Conservation (phyloP, 192 early-diverging fungal species). For the Coemansia sp. region DNA sequence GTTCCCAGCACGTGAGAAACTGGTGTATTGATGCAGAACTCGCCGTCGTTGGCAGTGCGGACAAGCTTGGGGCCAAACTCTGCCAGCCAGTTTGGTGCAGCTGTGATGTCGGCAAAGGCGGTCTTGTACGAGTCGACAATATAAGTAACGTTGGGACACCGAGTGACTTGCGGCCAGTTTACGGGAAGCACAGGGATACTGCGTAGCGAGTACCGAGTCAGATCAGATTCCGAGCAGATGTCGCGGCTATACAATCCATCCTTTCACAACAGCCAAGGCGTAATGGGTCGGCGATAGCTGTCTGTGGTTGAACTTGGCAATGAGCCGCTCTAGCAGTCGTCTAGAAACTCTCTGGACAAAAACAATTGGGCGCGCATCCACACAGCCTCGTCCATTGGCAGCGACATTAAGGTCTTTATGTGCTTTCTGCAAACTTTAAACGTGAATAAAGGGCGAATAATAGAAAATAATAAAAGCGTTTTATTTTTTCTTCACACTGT, state of each 20-base stretch:
- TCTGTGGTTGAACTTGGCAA: no score
- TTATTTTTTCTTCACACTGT: no score
- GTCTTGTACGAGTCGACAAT: slow-evolving; percentile 87
- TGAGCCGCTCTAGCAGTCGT: neutral
- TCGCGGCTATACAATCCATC: slow-evolving; percentile 12
- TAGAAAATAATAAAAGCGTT: no score
- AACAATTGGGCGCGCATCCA: slow-evolving; percentile 6
- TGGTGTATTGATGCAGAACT: slow-evolving; percentile 79
- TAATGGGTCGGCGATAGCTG: neutral
- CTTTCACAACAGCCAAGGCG: slow-evolving; percentile 10
- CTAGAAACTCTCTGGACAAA: slow-evolving; percentile 9
- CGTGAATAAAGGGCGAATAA: no score
- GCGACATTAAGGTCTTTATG: no score
- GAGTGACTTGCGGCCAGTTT: slow-evolving; percentile 61
- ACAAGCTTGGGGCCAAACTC: no score
- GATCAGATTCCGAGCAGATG: no score
- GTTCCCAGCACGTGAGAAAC: slow-evolving; percentile 80
- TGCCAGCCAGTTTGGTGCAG: no score
- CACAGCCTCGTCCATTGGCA: no score
- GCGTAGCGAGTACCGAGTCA: slow-evolving; percentile 65
- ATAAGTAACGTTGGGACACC: slow-evolving; percentile 65
- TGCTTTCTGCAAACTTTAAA: no score
- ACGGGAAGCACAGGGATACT: slow-evolving; percentile 63
- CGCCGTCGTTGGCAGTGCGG: no score
- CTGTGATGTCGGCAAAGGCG: slow-evolving; percentile 61